Conservation (phyloP, 176 grass and related monocot species). For the Panicum miliaceum region DNA sequence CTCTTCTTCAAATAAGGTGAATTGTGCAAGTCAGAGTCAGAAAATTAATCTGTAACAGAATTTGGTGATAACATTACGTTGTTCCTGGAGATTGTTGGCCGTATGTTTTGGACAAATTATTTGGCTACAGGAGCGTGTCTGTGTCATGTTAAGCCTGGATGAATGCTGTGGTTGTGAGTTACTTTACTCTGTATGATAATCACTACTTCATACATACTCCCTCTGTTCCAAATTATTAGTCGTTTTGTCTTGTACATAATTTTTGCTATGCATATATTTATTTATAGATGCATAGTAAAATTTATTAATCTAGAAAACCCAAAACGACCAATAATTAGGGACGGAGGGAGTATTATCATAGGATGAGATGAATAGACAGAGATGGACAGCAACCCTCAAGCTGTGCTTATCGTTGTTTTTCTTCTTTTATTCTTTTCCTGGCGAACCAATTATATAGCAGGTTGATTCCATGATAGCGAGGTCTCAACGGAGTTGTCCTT, state of each 20-base stretch:
- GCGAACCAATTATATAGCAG: neutral
- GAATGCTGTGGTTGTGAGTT: neutral
- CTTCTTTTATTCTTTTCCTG: neutral
- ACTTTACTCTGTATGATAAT: neutral
- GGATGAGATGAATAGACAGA: slow-evolving; percentile 14
- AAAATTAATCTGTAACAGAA: neutral
- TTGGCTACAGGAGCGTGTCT: neutral
- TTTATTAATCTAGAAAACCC: too few species aligned
- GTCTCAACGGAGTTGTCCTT: slow-evolving; percentile 42
- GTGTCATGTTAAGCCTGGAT: slow-evolving; percentile 2
- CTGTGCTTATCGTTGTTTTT: neutral
- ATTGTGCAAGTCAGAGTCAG: neutral
- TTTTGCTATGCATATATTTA: too few species aligned
- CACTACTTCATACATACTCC: too few species aligned
- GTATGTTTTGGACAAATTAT: neutral
- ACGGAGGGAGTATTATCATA: too few species aligned
- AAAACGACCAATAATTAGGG: too few species aligned
- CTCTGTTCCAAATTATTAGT: too few species aligned
- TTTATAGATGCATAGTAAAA: too few species aligned
- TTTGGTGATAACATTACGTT: neutral
- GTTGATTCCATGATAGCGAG: slow-evolving; percentile 33
- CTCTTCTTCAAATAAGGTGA: slow-evolving; percentile 14
- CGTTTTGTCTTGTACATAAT: too few species aligned
- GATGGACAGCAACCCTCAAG: neutral
- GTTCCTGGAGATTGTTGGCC: neutral